phyloP scores from a whole-genome alignment of 768 basidiomycete species.

The Hortiboletus campestris region DNA sequence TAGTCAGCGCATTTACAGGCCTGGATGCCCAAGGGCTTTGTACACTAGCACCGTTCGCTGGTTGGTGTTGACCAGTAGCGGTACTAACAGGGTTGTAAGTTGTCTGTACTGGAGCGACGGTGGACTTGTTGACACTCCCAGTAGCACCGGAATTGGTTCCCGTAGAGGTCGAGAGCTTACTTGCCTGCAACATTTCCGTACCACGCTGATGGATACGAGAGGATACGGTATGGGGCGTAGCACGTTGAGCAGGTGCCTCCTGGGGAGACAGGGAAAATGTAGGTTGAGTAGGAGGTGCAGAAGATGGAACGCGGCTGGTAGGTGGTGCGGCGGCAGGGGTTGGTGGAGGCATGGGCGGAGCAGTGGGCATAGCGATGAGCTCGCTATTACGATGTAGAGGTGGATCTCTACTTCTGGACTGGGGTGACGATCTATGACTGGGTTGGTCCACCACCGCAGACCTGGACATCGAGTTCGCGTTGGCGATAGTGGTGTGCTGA shows the following conservation, averaged over 20 bases:
- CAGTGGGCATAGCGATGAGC: not conserved
- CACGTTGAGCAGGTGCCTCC: conserved; percentile 17
- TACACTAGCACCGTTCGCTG: not conserved
- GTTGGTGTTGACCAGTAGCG: conserved; percentile 10
- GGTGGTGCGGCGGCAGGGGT: conserved; percentile 1
- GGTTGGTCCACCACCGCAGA: conserved; percentile 7
- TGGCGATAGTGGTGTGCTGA: conserved; percentile 2
- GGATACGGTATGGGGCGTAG: conserved; percentile 11
- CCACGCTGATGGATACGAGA: conserved; percentile 27
- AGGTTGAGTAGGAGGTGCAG: conserved; percentile 24
- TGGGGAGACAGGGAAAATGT: conserved; percentile 8
- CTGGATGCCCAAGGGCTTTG: conserved; percentile 13
- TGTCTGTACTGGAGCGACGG: conserved; percentile 4
- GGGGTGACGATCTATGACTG: conserved; percentile 19
- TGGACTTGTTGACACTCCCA: conserved; percentile 8
- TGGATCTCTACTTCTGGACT: conserved; percentile 21
- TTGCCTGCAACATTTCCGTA: conserved; percentile 22
- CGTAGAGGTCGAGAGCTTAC: conserved; percentile 11
- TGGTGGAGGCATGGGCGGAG: conserved; percentile 24
- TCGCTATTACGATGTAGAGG: conserved; percentile 13
- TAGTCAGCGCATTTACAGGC: conserved; percentile 3
- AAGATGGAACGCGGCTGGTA: conserved; percentile 19
- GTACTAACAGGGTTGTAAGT: not conserved
- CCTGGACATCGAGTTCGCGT: conserved; percentile 5
- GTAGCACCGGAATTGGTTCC: not conserved